Percentiles rank a stretch among this genome's conserved stretches.
phyloP scores from a whole-genome alignment of 371 early-diverging fungal species.

The Fennellomyces sp. region DNA sequence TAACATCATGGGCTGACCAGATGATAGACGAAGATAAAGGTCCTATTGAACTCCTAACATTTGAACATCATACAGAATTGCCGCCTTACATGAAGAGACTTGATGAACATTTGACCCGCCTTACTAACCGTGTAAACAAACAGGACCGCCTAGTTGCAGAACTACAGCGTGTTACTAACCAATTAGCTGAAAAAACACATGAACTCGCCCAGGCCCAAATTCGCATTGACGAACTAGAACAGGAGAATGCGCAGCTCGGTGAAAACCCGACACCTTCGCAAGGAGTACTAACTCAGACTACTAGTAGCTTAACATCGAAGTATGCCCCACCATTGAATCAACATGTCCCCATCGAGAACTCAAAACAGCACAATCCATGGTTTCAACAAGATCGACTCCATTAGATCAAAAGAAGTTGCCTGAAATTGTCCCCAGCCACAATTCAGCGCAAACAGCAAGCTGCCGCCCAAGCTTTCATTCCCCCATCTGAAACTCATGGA shows the following conservation, averaged over 20 bases:
- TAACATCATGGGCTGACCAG: too few species aligned
- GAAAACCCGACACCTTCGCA: neutral
- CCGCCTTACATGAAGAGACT: neutral
- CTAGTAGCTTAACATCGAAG: neutral
- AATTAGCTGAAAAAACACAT: neutral
- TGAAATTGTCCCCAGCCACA: neutral
- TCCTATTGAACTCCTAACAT: neutral
- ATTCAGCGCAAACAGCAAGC: neutral
- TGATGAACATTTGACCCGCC: neutral
- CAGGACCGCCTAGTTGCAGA: neutral
- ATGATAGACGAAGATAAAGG: too few species aligned
- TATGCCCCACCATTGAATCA: neutral
- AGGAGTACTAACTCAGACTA: neutral
- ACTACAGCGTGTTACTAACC: neutral
- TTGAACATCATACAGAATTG: neutral
- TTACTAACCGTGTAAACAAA: neutral
- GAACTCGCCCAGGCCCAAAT: neutral
- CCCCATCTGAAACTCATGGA: neutral
- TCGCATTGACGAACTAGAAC: neutral
- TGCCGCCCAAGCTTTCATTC: neutral
- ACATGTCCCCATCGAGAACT: neutral
- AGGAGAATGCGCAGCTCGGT: neutral
- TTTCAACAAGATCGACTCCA: neutral
- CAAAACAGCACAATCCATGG: neutral
- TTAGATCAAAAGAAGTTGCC: neutral